phyloP scores from a whole-genome alignment of 257 asterid species.

The Jaltomata sinuosa region DNA sequence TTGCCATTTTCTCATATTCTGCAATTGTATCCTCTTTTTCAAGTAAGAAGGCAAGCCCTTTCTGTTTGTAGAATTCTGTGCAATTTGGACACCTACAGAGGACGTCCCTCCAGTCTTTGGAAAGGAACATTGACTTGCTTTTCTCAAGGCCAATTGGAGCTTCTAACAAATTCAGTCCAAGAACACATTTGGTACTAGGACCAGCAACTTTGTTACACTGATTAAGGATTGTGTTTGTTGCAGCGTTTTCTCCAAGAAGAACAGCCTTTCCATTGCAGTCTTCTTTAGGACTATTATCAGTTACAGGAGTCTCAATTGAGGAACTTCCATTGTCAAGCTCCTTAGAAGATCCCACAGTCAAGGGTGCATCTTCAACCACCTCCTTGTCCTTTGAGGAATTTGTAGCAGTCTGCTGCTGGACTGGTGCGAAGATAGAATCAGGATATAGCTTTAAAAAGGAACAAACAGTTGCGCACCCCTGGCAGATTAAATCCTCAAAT shows the following conservation, averaged over 20 bases:
- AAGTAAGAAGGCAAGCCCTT: conserved; percentile 53
- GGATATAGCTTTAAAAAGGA: conserved; percentile 62
- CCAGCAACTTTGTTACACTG: conserved; percentile 30
- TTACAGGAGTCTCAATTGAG: conserved; percentile 8
- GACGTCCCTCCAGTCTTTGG: conserved; percentile 66
- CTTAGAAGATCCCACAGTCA: conserved; percentile 12
- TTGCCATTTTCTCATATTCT: conserved; percentile 80
- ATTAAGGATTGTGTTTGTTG: not conserved
- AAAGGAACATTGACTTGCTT: conserved; percentile 59
- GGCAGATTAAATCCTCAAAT: conserved; percentile 81
- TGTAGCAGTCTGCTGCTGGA: conserved; percentile 8
- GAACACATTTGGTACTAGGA: conserved; percentile 35
- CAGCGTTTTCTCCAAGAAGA: not conserved
- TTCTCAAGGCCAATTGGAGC: conserved; percentile 19
- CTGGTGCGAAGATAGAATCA: conserved; percentile 29
- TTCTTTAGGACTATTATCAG: conserved; percentile 12
- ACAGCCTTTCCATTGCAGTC: conserved; percentile 6
- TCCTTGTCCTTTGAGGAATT: conserved; percentile 28
- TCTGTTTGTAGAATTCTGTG: conserved; percentile 43
- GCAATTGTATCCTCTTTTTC: conserved; percentile 88
- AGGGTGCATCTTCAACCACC: conserved; percentile 23
- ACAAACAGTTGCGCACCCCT: conserved; percentile 57
- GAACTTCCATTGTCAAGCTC: conserved; percentile 18
- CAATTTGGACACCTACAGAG: conserved; percentile 72
- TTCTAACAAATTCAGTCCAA: conserved; percentile 41